Conservation (phyloP, 2,329 filamentous ascomycete genomes). For the Trichoderma polysporum region DNA sequence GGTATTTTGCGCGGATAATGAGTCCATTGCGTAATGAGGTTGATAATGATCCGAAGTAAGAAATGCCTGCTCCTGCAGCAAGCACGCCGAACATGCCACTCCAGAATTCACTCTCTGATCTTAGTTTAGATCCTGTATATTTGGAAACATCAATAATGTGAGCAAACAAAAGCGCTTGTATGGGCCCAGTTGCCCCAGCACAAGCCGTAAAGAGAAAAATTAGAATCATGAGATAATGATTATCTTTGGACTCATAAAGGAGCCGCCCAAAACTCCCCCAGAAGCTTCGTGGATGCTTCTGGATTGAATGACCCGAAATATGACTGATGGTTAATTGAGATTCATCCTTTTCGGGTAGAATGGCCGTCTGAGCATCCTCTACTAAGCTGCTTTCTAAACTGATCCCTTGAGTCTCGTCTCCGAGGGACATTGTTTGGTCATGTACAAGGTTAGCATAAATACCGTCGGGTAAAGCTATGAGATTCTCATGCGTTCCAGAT, state of each 20-base stretch:
- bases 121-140: not conserved
- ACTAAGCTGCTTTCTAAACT: not conserved
- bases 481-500: slow-evolving; percentile 28
- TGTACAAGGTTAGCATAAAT: not conserved
- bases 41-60: not conserved
- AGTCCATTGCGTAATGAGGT: not conserved
- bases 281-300: not conserved
- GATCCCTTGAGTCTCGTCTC: not conserved
- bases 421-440: not conserved
- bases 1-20: not conserved
- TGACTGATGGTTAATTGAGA: not conserved
- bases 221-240: not conserved
- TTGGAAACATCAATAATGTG: not conserved
- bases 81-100: not conserved
- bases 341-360: not conserved
- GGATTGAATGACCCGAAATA: not conserved
- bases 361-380: not conserved
- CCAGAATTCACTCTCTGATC: not conserved
- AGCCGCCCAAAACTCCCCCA: not conserved
- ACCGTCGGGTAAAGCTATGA: not conserved
- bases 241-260: not conserved
- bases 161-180: not conserved
- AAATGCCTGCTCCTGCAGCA: not conserved
- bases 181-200: not conserved
- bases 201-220: not conserved